These are phyloP conservation scores for Pythium sp. DNA, from an alignment of 352 stramenopile species.

Conservation along the genomic window DNA sequence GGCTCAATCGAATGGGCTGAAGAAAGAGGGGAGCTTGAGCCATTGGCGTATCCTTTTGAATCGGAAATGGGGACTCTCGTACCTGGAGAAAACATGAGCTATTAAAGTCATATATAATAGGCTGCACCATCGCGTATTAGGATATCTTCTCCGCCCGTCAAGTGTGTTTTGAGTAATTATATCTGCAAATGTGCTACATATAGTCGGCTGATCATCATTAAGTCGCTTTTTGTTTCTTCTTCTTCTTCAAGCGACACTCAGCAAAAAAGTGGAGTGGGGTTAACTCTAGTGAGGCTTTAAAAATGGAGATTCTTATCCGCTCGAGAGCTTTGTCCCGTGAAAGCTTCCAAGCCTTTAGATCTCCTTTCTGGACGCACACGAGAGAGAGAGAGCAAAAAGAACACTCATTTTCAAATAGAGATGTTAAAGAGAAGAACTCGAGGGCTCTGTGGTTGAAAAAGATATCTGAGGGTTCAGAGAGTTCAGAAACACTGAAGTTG, in stretches of 20 bases:
- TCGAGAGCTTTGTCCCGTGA: neutral
- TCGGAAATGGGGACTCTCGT: neutral
- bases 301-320: neutral
- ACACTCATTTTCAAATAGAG: neutral
- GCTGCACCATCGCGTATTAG: neutral
- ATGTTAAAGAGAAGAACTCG: neutral
- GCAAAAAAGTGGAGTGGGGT: neutral
- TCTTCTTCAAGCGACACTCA: constrained; percentile 1
- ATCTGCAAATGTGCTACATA: neutral
- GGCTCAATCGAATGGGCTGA: neutral
- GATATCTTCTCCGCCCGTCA: neutral
- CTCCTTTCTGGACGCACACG: neutral
- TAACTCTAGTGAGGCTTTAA: neutral
- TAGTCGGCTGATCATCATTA: neutral
- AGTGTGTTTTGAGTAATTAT: neutral
- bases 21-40: neutral
- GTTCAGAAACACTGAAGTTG: neutral
- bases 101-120: neutral
- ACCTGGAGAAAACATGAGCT: no score
- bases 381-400: neutral
- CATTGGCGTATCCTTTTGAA: neutral
- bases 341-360: neutral
- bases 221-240: neutral
- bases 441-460: neutral
- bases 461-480: neutral